Conservation (phyloP, 2,329 filamentous ascomycete genomes). For the Fusarium fracticaudum region DNA sequence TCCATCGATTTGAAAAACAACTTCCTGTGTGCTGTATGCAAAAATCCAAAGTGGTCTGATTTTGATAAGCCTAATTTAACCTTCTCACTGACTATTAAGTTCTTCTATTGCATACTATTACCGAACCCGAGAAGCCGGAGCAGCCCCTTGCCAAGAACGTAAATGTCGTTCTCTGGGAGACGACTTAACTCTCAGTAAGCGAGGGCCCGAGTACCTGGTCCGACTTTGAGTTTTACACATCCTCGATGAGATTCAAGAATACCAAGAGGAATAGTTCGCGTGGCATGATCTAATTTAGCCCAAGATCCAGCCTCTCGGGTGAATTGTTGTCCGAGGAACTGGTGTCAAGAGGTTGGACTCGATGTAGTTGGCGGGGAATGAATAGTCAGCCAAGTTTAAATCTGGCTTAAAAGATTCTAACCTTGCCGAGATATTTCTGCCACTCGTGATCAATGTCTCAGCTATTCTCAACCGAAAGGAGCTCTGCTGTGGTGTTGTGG, state of each 20-base stretch:
- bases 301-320: not conserved
- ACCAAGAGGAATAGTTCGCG: rapidly evolving
- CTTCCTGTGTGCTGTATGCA: too few species aligned
- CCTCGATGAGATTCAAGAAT: rapidly evolving
- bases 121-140: rapidly evolving
- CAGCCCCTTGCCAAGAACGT: not conserved
- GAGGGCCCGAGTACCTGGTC: not conserved
- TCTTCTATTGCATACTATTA: too few species aligned
- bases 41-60: too few species aligned
- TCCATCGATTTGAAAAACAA: too few species aligned
- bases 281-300: not conserved
- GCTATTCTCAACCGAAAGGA: too few species aligned
- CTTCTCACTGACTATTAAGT: too few species aligned
- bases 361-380: too few species aligned
- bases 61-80: too few species aligned
- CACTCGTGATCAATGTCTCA: not conserved
- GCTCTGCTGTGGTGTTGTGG: not conserved
- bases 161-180: rapidly evolving
- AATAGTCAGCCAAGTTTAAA: rapidly evolving
- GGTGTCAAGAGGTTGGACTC: rapidly evolving
- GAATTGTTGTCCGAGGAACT: not conserved
- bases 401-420: not conserved
- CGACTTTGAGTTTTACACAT: not conserved
- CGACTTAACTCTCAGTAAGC: not conserved
- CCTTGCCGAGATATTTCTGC: not conserved